A percentile compares a stretch with the other conserved stretches of the same genome.
Evolutionary conservation across 768 basidiomycete genomes (phyloP).

Genomic region (Phlebiopsis flavidoalba): DNA sequence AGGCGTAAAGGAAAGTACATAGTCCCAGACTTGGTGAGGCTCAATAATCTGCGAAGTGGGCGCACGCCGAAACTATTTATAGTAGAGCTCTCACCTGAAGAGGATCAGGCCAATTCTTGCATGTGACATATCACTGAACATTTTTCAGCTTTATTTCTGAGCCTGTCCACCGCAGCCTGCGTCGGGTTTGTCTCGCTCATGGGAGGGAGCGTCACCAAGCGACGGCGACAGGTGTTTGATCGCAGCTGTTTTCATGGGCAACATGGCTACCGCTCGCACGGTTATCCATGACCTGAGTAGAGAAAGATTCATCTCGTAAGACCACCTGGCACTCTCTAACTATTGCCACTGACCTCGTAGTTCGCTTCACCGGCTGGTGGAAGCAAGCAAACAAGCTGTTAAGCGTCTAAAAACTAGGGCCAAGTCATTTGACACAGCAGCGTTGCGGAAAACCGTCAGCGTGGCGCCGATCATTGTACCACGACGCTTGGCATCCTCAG

Average conservation of each 20-base stretch:
- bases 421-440: too few relatives aligned
- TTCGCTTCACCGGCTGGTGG: too few relatives aligned
- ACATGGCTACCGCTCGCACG: background rate
- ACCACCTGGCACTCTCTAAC: too few relatives aligned
- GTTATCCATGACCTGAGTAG: too few relatives aligned
- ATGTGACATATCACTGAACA: slow-evolving; percentile 13
- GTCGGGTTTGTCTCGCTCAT: background rate
- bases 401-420: too few relatives aligned
- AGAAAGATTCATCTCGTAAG: too few relatives aligned
- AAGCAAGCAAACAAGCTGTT: too few relatives aligned
- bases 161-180: background rate
- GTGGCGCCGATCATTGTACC: too few relatives aligned
- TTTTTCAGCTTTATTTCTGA: slow-evolving; percentile 6
- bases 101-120: slow-evolving; percentile 7
- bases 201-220: background rate
- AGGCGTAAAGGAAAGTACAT: slow-evolving; percentile 11
- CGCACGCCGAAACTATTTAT: too few relatives aligned
- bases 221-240: background rate
- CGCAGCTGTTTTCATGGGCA: background rate
- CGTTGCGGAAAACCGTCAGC: too few relatives aligned
- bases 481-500: too few relatives aligned
- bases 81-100: slow-evolving; percentile 4
- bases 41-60: background rate
- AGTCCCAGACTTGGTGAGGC: slow-evolving; percentile 8
- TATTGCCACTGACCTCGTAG: too few relatives aligned